phyloP scores from a whole-genome alignment of 2,329 filamentous ascomycete species.

The Cordyceps javanica region DNA sequence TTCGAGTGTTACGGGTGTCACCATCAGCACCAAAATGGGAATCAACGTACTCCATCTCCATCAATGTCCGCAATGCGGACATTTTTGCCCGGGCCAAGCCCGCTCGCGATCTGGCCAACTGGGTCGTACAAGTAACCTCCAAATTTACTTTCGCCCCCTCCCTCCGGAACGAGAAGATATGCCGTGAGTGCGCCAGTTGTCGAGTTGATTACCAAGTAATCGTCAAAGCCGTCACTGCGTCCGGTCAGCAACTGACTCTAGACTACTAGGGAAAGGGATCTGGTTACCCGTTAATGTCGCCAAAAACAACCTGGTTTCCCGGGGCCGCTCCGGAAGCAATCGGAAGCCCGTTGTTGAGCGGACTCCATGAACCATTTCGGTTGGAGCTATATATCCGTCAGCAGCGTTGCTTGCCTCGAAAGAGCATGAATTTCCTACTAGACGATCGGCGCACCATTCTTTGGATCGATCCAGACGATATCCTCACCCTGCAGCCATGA shows the following conservation, averaged over 20 bases:
- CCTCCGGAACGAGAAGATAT: neutral
- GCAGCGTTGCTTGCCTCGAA: neutral
- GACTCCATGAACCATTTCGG: neutral
- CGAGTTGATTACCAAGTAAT: constrained; percentile 14
- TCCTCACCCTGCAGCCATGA: constrained; percentile 10
- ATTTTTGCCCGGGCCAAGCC: constrained; percentile 14
- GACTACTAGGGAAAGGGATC: neutral
- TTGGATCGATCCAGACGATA: constrained; percentile 17
- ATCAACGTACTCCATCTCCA: constrained; percentile 17
- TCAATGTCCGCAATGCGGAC: constrained; percentile 20
- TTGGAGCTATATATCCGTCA: neutral
- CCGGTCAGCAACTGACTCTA: neutral
- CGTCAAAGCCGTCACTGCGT: constrained; percentile 12
- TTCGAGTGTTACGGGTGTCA: neutral
- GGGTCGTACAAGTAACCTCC: constrained; percentile 3
- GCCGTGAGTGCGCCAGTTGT: constrained; percentile 11
- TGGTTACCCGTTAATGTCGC: constrained; percentile 15
- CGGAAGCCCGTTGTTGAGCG: constrained; percentile 8
- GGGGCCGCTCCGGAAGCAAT: constrained; percentile 14
- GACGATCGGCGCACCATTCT: constrained; percentile 7
- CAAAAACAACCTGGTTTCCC: constrained; percentile 11
- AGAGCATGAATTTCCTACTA: neutral
- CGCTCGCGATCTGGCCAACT: constrained; percentile 14
- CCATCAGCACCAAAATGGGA: too few relatives aligned
- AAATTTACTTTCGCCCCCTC: neutral